Conservation (phyloP, 1,139 yeast species). For the Wickerhamomyces sp. region DNA sequence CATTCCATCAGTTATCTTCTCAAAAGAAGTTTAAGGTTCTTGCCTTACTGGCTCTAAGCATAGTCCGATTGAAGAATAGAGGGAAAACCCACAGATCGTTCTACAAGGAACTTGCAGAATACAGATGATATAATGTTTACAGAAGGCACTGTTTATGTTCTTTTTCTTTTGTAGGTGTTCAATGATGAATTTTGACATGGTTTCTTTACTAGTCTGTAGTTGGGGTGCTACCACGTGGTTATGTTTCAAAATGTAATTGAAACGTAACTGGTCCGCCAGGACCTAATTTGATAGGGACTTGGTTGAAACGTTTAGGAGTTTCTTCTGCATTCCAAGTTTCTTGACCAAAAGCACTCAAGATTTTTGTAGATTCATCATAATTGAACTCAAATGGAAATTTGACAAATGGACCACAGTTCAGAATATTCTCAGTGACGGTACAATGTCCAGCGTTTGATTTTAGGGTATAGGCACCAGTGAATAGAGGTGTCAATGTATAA, state of each 20-base stretch:
- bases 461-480: slow-evolving; percentile 47
- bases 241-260: slow-evolving; percentile 22
- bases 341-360: slow-evolving; percentile 60
- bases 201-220: neutral
- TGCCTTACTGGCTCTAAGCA: neutral
- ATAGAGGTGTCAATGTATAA: slow-evolving; percentile 42
- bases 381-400: slow-evolving; percentile 49
- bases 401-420: slow-evolving; percentile 31
- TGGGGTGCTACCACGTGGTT: too few relatives aligned
- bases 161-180: too few relatives aligned
- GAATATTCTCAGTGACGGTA: slow-evolving; percentile 39
- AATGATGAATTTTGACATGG: too few relatives aligned
- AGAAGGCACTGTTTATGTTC: too few relatives aligned
- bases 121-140: neutral
- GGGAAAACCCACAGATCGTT: neutral
- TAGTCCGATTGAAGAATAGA: neutral
- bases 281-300: slow-evolving; percentile 52
- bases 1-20: neutral
- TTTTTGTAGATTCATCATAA: slow-evolving; percentile 40
- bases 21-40: neutral
- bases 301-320: slow-evolving; percentile 45
- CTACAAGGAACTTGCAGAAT: neutral
- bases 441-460: slow-evolving; percentile 38
- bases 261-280: slow-evolving; percentile 43
- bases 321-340: slow-evolving; percentile 58